Evolutionary conservation across 495 filamentous ascomycete species (phyloP).

Genomic region (Parathielavia appendiculata): DNA sequence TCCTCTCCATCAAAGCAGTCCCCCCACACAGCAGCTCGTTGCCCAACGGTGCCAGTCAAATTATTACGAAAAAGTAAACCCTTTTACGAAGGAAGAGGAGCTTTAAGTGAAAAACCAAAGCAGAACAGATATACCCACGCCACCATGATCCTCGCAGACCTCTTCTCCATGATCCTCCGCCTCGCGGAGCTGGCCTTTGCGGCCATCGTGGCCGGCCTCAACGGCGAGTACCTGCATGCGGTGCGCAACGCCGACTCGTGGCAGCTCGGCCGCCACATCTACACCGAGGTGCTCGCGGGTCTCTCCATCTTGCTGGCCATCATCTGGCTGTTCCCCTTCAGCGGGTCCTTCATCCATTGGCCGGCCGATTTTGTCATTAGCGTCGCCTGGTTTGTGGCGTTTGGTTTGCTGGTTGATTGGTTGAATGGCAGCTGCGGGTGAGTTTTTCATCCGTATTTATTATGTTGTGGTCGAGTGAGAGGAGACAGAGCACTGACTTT

Average conservation of each 20-base stretch:
- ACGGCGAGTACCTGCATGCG: slow-evolving; percentile 41
- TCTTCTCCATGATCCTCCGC: slow-evolving; percentile 43
- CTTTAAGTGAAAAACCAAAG: no score
- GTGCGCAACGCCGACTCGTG: slow-evolving; percentile 29
- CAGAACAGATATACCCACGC: no score
- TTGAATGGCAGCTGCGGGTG: slow-evolving; percentile 49
- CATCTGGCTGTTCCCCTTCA: slow-evolving; percentile 47
- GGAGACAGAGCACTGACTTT: no score
- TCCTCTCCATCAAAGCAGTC: no score
- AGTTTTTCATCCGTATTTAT: slow-evolving; percentile 27
- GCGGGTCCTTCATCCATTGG: slow-evolving; percentile 42
- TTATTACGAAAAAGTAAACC: no score
- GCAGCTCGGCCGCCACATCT: slow-evolving; percentile 43
- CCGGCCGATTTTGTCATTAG: slow-evolving; percentile 54
- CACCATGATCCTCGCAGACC: slow-evolving; percentile 39
- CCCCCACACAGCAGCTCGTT: no score
- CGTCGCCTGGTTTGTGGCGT: slow-evolving; percentile 59
- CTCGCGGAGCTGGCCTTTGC: slow-evolving; percentile 45
- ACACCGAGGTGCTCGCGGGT: slow-evolving; percentile 45
- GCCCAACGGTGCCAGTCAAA: no score
- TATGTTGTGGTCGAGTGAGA: not conserved
- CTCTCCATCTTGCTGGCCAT: slow-evolving; percentile 44
- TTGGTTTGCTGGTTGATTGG: slow-evolving; percentile 57
- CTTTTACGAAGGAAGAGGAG: no score
- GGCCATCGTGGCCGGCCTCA: slow-evolving; percentile 45